Evolutionary conservation across 2,329 filamentous ascomycete species (phyloP), one percentile per base, ranked within the genome.

Genomic region (Aspergillus texensis): DNA sequence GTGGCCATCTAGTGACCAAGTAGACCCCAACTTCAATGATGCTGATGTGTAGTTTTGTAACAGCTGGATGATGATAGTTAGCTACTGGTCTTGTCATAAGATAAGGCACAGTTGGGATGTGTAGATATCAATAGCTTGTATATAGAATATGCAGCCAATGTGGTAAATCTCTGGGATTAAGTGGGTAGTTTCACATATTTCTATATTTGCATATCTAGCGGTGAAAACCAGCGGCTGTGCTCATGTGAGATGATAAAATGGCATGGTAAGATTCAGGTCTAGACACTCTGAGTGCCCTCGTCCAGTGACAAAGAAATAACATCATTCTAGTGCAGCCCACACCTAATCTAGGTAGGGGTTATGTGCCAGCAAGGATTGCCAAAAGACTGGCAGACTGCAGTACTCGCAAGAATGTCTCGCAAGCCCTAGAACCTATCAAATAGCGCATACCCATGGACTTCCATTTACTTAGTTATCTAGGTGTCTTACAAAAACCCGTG

Each of bases 1-100:
- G 78, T 79, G 76, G 72, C 78, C 76, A 19, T 69, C 68, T n/a
- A 76, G 71, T 60, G 62, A 68, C 11, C 57, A 65, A 28, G 69
- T 78, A 11, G 70, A 78, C 58, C 68, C 76, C 0, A 78, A 78
- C 50, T 67, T 75, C 54, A 63, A 48, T 12, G 62, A 71, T 28
- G 62, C 60, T 21, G 65, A 52, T 46, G 60, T 57, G 19, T 52
- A 48, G 41, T 26, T 30, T 50, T 39, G 26, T 41, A 54, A 28
- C 9, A n/a, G 4, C 26, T 30, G n/a, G n/a, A 21, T 11, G 30
- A 54, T n/a, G 26, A 50, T 14, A n/a, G 16, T 14, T 50, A 30
- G n/a, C 30, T 54, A 6, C 30, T 12, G 10, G 19, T 3, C 28
- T 53, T 53, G 50, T 14, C 10, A 12, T 24, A 11, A 14, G 41